Conservation (phyloP, 2,329 filamentous ascomycete species). For the Colletotrichum ledebouriae region DNA sequence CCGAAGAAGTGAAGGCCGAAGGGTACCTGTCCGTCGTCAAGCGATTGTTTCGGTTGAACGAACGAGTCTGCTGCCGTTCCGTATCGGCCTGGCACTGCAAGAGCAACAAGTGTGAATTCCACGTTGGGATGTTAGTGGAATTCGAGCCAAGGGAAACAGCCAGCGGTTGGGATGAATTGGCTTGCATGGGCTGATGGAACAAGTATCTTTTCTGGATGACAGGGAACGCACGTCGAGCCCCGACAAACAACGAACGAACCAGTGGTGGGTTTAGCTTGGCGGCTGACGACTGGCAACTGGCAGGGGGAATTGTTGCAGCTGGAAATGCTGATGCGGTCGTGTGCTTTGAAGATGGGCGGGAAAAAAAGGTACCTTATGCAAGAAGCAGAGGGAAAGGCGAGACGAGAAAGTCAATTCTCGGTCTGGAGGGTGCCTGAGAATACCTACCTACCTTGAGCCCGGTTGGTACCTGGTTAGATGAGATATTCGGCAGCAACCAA, state of each 20-base stretch:
- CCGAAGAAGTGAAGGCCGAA: conserved; percentile 42
- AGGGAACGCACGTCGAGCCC: conserved; percentile 11
- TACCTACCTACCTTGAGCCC: no score
- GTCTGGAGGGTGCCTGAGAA: no score
- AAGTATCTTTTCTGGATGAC: conserved; percentile 4
- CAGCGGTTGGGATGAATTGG: conserved; percentile 2
- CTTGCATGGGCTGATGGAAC: conserved; percentile 9
- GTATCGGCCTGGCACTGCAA: conserved; percentile 29
- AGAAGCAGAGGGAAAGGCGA: conserved; percentile 7
- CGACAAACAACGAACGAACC: conserved; percentile 13
- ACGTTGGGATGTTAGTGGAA: conserved; percentile 6
- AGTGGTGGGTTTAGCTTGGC: conserved; percentile 27
- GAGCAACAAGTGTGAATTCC: no score
- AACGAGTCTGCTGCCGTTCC: conserved; percentile 18
- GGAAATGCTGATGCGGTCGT: conserved; percentile 2
- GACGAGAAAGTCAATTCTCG: not conserved
- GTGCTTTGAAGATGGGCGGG: conserved; percentile 9
- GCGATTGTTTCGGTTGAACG: conserved; percentile 17
- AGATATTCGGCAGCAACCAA: no score
- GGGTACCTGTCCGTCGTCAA: conserved; percentile 24
- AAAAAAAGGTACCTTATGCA: not conserved
- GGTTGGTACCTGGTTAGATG: no score
- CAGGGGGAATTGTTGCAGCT: conserved; percentile 12
- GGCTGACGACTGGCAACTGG: conserved; percentile 18
- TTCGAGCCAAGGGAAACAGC: conserved; percentile 10